Percentiles rank a stretch among this genome's conserved stretches.
Conservation (phyloP, 345 rosid genomes). For the Acer yangbiense region DNA sequence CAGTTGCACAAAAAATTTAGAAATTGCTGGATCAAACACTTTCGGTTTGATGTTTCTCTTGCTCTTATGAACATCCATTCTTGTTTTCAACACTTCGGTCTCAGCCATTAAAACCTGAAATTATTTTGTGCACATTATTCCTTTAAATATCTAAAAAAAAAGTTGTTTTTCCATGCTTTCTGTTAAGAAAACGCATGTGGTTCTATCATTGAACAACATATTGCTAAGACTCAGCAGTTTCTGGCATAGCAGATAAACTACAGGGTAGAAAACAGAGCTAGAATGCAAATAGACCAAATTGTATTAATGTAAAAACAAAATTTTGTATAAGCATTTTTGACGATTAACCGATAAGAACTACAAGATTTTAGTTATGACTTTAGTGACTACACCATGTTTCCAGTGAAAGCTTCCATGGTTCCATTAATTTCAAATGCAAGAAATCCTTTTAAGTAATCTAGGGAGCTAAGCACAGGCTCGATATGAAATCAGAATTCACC, state of each 20-base stretch:
- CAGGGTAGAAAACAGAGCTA: neutral
- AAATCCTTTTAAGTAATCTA: neutral
- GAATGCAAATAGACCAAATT: neutral
- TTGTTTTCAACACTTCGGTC: slow-evolving; percentile 28
- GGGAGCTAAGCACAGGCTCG: neutral
- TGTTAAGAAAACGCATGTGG: neutral
- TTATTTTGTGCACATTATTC: slow-evolving; percentile 8
- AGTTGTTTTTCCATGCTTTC: neutral
- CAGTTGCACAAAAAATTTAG: slow-evolving; percentile 50
- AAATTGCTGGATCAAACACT: slow-evolving; percentile 58
- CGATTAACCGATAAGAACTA: neutral
- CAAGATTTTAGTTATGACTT: too few relatives aligned
- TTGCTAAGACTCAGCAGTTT: neutral
- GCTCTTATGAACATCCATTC: slow-evolving; percentile 28
- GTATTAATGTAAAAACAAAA: neutral
- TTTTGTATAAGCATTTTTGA: neutral
- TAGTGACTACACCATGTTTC: too few relatives aligned
- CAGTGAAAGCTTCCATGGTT: too few relatives aligned
- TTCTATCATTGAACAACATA: neutral
- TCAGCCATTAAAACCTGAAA: slow-evolving; percentile 40
- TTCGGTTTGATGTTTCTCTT: slow-evolving; percentile 34
- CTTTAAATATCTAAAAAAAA: neutral
- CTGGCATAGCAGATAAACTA: neutral
- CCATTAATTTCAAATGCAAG: neutral
- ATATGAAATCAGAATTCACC: neutral